Base-by-base conservation (phyloP, 2,329 filamentous ascomycete genomes). In the Ambrosiella cleistominuta region DNA sequence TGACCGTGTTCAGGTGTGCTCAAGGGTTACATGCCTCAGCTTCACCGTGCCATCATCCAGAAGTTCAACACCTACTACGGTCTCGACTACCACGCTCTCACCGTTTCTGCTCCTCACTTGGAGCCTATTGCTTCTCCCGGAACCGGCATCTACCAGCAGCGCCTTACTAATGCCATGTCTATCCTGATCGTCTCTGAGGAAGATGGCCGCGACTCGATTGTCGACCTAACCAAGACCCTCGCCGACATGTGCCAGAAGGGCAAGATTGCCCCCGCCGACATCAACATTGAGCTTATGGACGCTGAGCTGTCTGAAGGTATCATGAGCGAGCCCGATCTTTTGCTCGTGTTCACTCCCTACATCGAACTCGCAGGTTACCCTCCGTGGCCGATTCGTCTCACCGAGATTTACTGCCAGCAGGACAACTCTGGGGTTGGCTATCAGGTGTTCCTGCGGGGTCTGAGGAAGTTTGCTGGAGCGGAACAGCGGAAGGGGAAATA, bases 341-440 rank as follows among this genome's bases (percentile, higher is more conserved):
- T 98, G 60, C 79, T 98, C 57, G 73, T 95, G 7, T 98, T 98
- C 68, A 82, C 85, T 1, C 87, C 90, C 3, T 81, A 82, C 54
- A 81, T 97, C 57, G 83, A 89, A 67, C 72, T 98, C 50, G 83
- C 88, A 57, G 89, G 93, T 8, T 98, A 97, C 68, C 93, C 93
- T 8, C 93, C 93, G 0, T 98, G 93, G 93, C 93, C 96, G 71
- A 79, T 97, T 62, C 80, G 93, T 49, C 73, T 98, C 66, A 96
- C 90, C 0, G 93, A 98, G 74, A 96, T 98, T 60, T 96, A 90
- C 68, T 80, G 82, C 65, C 73, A 86, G 11, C 77, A 78, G 59
- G 86, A 90, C 66, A 88, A 88, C 68, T 79, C 85, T 62, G 82
- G 82, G 1, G 90, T 98, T 15, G 89, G 89, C 50, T 98, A 98